Conservation (phyloP, 257 asterid species). For the Capsicum rhomboideum region DNA sequence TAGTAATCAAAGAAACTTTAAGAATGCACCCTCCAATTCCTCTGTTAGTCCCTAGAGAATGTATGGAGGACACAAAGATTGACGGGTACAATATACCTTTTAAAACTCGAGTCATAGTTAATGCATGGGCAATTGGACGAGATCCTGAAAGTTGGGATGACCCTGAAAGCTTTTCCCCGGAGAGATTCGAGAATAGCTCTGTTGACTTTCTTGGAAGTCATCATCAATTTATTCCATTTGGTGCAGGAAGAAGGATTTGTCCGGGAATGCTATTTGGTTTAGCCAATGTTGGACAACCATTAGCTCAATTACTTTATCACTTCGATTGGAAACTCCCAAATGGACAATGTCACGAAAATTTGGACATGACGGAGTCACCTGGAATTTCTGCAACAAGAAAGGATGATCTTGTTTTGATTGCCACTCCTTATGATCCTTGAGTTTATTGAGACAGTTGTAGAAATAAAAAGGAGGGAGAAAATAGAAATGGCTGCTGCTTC, state of each 20-base stretch:
- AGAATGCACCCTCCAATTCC: slow-evolving; percentile 18
- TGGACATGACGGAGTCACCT: not conserved
- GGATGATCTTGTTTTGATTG: slow-evolving; percentile 7
- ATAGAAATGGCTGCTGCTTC: not conserved
- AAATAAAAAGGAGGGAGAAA: not conserved
- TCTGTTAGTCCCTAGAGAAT: slow-evolving; percentile 11
- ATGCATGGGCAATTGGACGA: slow-evolving; percentile 19
- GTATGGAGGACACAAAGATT: slow-evolving; percentile 9
- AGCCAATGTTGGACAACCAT: slow-evolving; percentile 5
- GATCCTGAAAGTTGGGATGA: slow-evolving; percentile 14
- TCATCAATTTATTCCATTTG: slow-evolving; percentile 15
- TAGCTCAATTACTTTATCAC: slow-evolving; percentile 11
- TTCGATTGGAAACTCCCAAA: slow-evolving; percentile 16
- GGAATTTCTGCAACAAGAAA: slow-evolving; percentile 7
- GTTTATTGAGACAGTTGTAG: not conserved
- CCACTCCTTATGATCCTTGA: not conserved
- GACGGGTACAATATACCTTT: slow-evolving; percentile 2
- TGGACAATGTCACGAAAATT: not conserved
- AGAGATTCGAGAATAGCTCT: slow-evolving; percentile 10
- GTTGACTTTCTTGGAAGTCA: slow-evolving; percentile 9
- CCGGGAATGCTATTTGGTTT: slow-evolving; percentile 10
- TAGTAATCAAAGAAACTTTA: slow-evolving; percentile 15
- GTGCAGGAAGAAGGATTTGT: slow-evolving; percentile 13
- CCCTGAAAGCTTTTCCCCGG: slow-evolving; percentile 9
- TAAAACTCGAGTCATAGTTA: slow-evolving; percentile 10